A percentile compares a stretch with the other conserved stretches of the same genome.
Conservation (phyloP, 192 early-diverging fungal genomes). For the Coemansia sp. region DNA sequence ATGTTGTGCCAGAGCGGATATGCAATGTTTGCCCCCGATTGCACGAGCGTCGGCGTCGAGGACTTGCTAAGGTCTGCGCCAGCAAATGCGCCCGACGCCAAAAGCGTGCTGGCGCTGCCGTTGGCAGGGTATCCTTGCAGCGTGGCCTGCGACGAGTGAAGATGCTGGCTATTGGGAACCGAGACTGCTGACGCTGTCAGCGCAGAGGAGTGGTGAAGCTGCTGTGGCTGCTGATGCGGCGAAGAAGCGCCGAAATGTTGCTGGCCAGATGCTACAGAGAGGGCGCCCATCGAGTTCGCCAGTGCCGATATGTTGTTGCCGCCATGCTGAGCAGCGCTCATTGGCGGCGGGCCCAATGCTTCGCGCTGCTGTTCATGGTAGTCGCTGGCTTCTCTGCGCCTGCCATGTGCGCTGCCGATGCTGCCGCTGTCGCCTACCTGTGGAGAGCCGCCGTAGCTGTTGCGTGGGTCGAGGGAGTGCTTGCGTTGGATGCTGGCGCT, state of each 20-base stretch:
- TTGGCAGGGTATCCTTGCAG: background rate
- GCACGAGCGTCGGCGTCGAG: constrained; percentile 10
- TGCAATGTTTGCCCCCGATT: constrained; percentile 8
- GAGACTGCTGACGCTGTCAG: constrained; percentile 14
- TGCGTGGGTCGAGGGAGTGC: background rate
- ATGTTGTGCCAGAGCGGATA: constrained; percentile 36
- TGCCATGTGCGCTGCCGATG: constrained; percentile 1
- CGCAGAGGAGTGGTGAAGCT: constrained; percentile 1
- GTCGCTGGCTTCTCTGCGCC: constrained; percentile 7
- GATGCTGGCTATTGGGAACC: constrained; percentile 3
- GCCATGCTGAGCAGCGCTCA: constrained; percentile 8
- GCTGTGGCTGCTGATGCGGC: constrained; percentile 9
- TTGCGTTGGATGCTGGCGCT: constrained; percentile 1
- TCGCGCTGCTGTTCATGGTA: constrained; percentile 15
- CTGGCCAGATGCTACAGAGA: constrained; percentile 13
- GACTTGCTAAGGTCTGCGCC: background rate
- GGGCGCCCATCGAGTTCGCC: constrained; percentile 37
- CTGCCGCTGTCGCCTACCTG: background rate
- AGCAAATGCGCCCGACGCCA: constrained; percentile 1
- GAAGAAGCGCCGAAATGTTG: background rate
- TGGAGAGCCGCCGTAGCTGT: constrained; percentile 9
- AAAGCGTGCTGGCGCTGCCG: constrained; percentile 6
- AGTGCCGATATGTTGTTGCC: constrained; percentile 23
- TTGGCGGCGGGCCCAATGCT: constrained; percentile 1
- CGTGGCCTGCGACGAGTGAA: constrained; percentile 16